Conservation (phyloP, 768 basidiomycete species). For the Suillus sp. region DNA sequence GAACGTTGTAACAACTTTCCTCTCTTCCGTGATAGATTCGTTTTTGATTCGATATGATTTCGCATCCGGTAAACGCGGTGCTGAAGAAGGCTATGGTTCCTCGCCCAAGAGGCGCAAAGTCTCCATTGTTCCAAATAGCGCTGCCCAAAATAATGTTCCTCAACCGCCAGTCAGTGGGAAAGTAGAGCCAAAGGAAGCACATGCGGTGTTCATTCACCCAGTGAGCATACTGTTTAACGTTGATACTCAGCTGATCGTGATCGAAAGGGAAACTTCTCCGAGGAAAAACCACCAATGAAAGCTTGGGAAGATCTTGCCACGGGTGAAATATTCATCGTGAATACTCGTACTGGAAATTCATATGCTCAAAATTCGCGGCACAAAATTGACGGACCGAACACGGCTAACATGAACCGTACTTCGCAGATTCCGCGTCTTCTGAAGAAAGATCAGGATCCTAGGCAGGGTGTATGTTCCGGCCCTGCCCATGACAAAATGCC, state of each 20-base stretch:
- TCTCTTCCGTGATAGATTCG: slow-evolving; percentile 57
- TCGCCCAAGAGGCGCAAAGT: slow-evolving; percentile 57
- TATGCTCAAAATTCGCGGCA: slow-evolving; percentile 34
- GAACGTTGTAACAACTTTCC: slow-evolving; percentile 52
- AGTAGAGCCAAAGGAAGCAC: slow-evolving; percentile 16
- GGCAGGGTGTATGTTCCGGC: slow-evolving; percentile 15
- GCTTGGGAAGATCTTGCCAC: slow-evolving; percentile 68
- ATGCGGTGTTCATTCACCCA: slow-evolving; percentile 17
- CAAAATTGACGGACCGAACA: slow-evolving; percentile 13
- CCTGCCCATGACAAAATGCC: slow-evolving; percentile 41
- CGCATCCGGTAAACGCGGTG: slow-evolving; percentile 26
- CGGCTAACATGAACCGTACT: slow-evolving; percentile 17
- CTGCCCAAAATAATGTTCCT: slow-evolving; percentile 4
- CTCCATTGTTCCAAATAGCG: slow-evolving; percentile 13
- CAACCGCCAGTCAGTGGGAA: slow-evolving; percentile 8
- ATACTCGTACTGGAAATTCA: slow-evolving; percentile 73
- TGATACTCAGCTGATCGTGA: slow-evolving; percentile 16
- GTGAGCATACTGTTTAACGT: slow-evolving; percentile 21
- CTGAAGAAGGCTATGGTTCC: slow-evolving; percentile 21
- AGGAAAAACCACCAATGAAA: slow-evolving; percentile 33
- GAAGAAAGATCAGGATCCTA: slow-evolving; percentile 6
- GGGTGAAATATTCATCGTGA: slow-evolving; percentile 58
- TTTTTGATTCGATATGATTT: slow-evolving; percentile 73
- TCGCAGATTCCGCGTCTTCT: slow-evolving; percentile 17
- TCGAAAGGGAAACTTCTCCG: slow-evolving; percentile 18